Conservation (phyloP, 495 filamentous ascomycete genomes). For the Neurospora terricola region DNA sequence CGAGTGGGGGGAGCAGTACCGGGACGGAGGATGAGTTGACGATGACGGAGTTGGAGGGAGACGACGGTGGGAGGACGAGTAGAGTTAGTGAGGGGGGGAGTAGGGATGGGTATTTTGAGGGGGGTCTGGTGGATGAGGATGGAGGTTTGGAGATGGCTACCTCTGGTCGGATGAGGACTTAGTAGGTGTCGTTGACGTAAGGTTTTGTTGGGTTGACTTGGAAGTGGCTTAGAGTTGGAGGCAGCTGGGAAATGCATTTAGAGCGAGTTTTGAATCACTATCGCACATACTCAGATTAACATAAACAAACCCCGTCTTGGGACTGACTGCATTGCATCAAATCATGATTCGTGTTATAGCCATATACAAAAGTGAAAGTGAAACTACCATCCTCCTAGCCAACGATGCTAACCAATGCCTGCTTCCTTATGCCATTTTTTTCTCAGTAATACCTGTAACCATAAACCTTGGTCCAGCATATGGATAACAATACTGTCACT, state of each 20-base stretch:
- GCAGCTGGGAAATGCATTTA: background rate
- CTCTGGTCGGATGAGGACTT: background rate
- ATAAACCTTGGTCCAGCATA: background rate
- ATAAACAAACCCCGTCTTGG: background rate
- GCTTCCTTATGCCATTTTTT: background rate
- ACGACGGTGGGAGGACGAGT: background rate
- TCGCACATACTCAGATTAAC: background rate
- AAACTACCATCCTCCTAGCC: background rate
- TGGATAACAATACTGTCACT: background rate
- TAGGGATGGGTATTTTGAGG: background rate
- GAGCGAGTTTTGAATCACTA: background rate
- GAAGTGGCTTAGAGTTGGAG: background rate
- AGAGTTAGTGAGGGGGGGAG: background rate
- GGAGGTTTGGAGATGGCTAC: conserved; percentile 1
- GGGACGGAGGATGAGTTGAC: conserved; percentile 15
- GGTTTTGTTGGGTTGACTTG: background rate
- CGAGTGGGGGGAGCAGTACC: background rate
- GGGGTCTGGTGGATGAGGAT: background rate
- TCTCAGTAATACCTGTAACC: background rate
- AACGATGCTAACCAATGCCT: background rate
- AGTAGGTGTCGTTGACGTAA: background rate
- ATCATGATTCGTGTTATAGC: background rate
- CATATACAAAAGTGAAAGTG: background rate
- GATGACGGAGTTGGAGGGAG: conserved; percentile 11
- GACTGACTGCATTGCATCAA: background rate